Conservation (phyloP, 169 alveolate species). For the Plasmodium fragile region DNA sequence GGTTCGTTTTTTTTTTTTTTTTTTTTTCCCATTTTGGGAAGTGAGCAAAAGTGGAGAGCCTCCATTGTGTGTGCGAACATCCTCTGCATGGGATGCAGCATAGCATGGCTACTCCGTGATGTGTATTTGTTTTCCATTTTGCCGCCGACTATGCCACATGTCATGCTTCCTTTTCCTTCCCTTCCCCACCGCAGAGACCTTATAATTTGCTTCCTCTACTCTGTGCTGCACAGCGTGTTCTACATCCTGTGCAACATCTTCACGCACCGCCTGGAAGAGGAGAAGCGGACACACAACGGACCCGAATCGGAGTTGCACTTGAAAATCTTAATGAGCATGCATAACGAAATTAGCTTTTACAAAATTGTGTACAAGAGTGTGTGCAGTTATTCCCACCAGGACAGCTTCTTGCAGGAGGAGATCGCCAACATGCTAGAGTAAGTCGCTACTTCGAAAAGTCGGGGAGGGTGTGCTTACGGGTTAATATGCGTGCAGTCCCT, state of each 20-base stretch:
- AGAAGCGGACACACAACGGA: background rate
- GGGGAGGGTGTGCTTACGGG: too few species aligned
- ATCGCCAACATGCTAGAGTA: slow-evolving; percentile 35
- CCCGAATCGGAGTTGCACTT: slow-evolving; percentile 15
- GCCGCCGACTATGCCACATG: background rate
- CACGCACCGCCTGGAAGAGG: slow-evolving; percentile 18
- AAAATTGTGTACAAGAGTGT: slow-evolving; percentile 73
- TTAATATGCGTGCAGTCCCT: background rate
- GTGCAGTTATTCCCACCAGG: slow-evolving; percentile 66
- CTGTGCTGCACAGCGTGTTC: slow-evolving; percentile 68
- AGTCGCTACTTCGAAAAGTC: background rate
- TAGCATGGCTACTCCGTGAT: background rate
- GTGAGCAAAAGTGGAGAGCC: slow-evolving; percentile 4
- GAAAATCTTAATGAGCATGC: slow-evolving; percentile 22
- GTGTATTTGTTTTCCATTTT: background rate
- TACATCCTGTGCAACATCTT: slow-evolving; percentile 52
- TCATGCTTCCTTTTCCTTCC: background rate
- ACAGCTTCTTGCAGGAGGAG: slow-evolving; percentile 41
- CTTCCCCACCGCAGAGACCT: slow-evolving; percentile 22
- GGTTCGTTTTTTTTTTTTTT: background rate
- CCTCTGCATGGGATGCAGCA: background rate
- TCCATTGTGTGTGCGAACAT: background rate
- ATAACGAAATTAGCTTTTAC: slow-evolving; percentile 63
- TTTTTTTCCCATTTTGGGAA: background rate
- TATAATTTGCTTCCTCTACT: slow-evolving; percentile 52